Conservation (phyloP, 164 flowering plant species). For the Cinnamomum micranthum region DNA sequence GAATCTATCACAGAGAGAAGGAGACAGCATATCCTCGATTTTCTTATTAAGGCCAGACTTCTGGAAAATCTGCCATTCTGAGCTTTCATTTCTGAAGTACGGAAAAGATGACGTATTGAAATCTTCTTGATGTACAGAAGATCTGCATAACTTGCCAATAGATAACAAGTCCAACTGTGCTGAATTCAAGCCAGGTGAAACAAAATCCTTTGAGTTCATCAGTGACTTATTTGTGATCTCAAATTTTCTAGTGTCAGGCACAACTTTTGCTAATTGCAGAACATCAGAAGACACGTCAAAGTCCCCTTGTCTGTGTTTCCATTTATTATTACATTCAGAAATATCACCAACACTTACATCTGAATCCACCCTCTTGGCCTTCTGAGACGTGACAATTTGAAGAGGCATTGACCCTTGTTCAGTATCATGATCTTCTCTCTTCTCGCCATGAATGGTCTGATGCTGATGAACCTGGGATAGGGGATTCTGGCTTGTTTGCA, state of each 20-base stretch:
- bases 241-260: constrained; percentile 13
- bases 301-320: constrained; percentile 1
- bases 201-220: constrained; percentile 5
- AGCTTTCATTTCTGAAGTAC: constrained; percentile 12
- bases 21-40: constrained; percentile 9
- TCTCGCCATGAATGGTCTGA: constrained; percentile 6
- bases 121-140: background rate
- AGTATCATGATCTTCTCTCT: constrained; percentile 8
- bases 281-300: constrained; percentile 7
- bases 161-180: background rate
- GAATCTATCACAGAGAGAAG: background rate
- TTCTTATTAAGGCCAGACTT: constrained; percentile 13
- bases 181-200: background rate
- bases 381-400: constrained; percentile 7
- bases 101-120: background rate
- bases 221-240: constrained; percentile 8
- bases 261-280: constrained; percentile 6
- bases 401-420: constrained; percentile 4
- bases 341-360: constrained; percentile 2
- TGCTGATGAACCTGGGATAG: constrained; percentile 13
- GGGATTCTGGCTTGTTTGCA: constrained; percentile 26
- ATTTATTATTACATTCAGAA: constrained; percentile 7
- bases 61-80: constrained; percentile 21
- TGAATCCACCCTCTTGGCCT: constrained; percentile 7
- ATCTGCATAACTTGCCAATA: constrained; percentile 1